Percentiles rank a stretch among this genome's conserved stretches.
These are phyloP conservation scores for Wickerhamomyces bovis DNA, from an alignment of 805 yeast species.

Conservation along the genomic window DNA sequence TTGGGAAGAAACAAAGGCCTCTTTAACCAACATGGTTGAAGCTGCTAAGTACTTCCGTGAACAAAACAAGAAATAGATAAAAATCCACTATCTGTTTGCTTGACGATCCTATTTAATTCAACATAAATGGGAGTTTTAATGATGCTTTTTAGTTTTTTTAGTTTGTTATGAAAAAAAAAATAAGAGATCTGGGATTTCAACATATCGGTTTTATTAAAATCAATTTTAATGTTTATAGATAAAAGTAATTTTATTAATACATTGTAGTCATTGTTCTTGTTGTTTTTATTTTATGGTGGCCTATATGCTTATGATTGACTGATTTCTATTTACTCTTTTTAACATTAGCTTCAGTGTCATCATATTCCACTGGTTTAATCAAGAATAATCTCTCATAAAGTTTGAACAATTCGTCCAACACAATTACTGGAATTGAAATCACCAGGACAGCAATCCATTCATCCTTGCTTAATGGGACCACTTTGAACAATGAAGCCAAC, in stretches of 20 bases:
- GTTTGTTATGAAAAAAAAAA: not conserved
- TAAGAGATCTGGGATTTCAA: conserved; percentile 1
- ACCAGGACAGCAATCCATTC: conserved; percentile 33
- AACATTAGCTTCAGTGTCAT: not conserved
- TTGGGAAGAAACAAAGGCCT: conserved; percentile 95
- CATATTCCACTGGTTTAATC: conserved; percentile 2
- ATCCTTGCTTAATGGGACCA: conserved; percentile 25
- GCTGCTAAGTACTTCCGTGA: conserved; percentile 96
- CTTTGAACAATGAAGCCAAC: conserved; percentile 27
- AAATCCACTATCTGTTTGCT: not conserved
- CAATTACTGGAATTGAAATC: conserved; percentile 31
- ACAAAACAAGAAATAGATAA: conserved; percentile 22
- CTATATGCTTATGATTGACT: too few relatives aligned
- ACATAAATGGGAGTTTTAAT: conserved; percentile 1
- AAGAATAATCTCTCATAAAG: conserved; percentile 25
- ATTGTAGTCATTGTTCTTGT: too few relatives aligned
- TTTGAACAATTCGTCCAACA: conserved; percentile 33
- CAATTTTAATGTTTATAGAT: not conserved
- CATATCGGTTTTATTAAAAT: conserved; percentile 1
- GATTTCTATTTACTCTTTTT: not conserved
- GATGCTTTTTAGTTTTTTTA: not conserved
- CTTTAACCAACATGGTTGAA: conserved; percentile 97
- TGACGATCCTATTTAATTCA: conserved; percentile 1
- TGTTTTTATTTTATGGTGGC: too few relatives aligned
- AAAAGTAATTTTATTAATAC: not conserved